Percentiles rank a stretch among this genome's conserved stretches.
Evolutionary conservation across 768 basidiomycete genomes (phyloP).

Genomic region (Leccinum disarticulatum): DNA sequence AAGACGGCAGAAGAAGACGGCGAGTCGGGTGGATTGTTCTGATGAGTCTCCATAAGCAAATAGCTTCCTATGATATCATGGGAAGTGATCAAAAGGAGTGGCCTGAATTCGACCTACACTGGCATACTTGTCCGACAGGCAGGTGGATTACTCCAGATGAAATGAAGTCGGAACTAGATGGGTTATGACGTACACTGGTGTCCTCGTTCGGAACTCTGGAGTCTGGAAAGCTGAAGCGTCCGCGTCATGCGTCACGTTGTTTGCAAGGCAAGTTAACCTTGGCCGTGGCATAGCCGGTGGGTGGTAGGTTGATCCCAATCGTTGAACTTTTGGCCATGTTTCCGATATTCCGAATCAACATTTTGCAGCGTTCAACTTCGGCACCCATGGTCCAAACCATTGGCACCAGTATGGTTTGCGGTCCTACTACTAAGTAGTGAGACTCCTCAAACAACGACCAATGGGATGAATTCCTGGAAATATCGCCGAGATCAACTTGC

Average conservation of each 20-base stretch:
- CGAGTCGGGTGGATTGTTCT: neutral
- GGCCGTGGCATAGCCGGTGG: neutral
- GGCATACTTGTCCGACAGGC: slow-evolving; percentile 5
- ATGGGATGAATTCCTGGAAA: neutral
- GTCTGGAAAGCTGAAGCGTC: neutral
- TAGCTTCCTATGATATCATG: slow-evolving; percentile 1
- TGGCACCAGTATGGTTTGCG: neutral
- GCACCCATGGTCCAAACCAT: neutral
- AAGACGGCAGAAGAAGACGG: neutral
- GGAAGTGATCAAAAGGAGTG: slow-evolving; percentile 10
- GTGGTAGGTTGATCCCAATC: neutral
- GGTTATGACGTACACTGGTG: slow-evolving; percentile 4
- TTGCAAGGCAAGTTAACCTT: neutral
- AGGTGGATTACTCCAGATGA: neutral
- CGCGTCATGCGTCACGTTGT: no score
- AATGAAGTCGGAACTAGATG: neutral
- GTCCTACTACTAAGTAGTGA: neutral
- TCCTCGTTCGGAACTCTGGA: neutral
- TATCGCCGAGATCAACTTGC: neutral
- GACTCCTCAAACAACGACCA: neutral
- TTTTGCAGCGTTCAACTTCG: neutral
- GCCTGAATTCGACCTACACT: neutral
- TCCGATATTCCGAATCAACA: neutral
- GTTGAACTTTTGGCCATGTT: no score
- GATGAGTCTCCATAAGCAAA: slow-evolving; percentile 5